Conservation (phyloP, 495 filamentous ascomycete species). For the Aspergillus carlsbadensis region DNA sequence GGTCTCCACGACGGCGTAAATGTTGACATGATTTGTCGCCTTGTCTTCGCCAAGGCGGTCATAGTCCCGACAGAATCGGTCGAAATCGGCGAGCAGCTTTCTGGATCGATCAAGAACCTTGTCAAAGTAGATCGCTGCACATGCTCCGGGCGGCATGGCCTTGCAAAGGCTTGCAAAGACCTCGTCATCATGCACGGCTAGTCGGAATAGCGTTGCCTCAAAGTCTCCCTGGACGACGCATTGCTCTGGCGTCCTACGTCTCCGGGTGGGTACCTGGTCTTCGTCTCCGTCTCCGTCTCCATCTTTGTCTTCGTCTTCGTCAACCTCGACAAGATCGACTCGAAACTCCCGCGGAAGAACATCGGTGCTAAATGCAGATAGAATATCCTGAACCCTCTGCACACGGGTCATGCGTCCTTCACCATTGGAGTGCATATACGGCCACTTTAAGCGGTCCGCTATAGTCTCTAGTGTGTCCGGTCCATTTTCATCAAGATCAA, state of each 20-base stretch:
- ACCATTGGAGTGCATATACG: slow-evolving; percentile 28
- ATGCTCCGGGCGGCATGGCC: slow-evolving; percentile 45
- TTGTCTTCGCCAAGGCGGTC: slow-evolving; percentile 24
- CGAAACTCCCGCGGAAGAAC: slow-evolving; percentile 49
- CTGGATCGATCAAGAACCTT: slow-evolving; percentile 41
- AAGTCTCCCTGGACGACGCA: slow-evolving; percentile 50
- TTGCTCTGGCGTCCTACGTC: slow-evolving; percentile 35
- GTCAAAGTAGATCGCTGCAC: slow-evolving; percentile 49
- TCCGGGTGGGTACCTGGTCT: neutral
- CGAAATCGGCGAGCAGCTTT: slow-evolving; percentile 40
- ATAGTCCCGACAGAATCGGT: slow-evolving; percentile 37
- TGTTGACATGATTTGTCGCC: slow-evolving; percentile 23
- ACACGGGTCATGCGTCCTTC: slow-evolving; percentile 37
- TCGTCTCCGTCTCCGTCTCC: neutral
- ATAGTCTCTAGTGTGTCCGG: slow-evolving; percentile 31
- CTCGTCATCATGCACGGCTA: slow-evolving; percentile 47
- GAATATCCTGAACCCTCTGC: slow-evolving; percentile 46
- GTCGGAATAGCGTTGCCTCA: slow-evolving; percentile 50
- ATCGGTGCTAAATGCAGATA: slow-evolving; percentile 46
- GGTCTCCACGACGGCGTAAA: slow-evolving; percentile 32
- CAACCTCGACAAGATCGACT: slow-evolving; percentile 33
- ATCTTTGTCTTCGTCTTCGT: neutral
- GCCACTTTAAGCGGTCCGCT: slow-evolving; percentile 40
- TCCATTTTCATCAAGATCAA: slow-evolving; percentile 6
- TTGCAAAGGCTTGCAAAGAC: slow-evolving; percentile 47